These are phyloP conservation scores for Peniophora sp. DNA, from an alignment of 1,284 basidiomycete genomes.

Conservation along the genomic window DNA sequence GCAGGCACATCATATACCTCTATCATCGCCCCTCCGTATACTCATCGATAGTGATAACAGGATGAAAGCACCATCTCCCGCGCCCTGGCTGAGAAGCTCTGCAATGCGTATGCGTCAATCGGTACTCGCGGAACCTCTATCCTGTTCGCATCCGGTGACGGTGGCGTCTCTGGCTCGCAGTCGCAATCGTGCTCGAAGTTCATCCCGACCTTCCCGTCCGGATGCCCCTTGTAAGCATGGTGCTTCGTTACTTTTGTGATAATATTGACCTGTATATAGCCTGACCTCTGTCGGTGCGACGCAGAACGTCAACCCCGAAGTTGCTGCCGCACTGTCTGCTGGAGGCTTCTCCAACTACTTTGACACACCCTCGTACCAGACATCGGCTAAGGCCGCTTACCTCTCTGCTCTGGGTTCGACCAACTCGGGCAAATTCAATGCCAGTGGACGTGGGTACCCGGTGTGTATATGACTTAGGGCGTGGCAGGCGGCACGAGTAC, in stretches of 20 bases:
- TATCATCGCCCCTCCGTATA: neutral
- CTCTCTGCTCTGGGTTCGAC: neutral
- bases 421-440: conserved; percentile 4
- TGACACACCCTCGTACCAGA: conserved; percentile 3
- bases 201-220: conserved; percentile 6
- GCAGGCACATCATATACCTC: neutral
- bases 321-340: conserved; percentile 3
- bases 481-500: neutral
- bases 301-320: conserved; percentile 17
- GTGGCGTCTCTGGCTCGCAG: conserved; percentile 4
- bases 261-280: neutral
- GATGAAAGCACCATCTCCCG: conserved; percentile 18
- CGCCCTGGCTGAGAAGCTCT: conserved; percentile 2
- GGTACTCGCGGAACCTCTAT: conserved; percentile 8
- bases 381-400: conserved; percentile 1
- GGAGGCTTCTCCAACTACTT: conserved; percentile 9
- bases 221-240: conserved; percentile 3
- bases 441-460: conserved; percentile 16
- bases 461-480: conserved; percentile 10
- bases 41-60: neutral
- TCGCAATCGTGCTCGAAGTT: conserved; percentile 4
- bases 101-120: conserved; percentile 7
- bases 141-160: conserved; percentile 8
- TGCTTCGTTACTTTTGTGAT: no score
- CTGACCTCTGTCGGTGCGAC: conserved; percentile 15